Evolutionary conservation across 2,329 filamentous ascomycete genomes (phyloP).

Genomic region (Samsoniella hepiali): DNA sequence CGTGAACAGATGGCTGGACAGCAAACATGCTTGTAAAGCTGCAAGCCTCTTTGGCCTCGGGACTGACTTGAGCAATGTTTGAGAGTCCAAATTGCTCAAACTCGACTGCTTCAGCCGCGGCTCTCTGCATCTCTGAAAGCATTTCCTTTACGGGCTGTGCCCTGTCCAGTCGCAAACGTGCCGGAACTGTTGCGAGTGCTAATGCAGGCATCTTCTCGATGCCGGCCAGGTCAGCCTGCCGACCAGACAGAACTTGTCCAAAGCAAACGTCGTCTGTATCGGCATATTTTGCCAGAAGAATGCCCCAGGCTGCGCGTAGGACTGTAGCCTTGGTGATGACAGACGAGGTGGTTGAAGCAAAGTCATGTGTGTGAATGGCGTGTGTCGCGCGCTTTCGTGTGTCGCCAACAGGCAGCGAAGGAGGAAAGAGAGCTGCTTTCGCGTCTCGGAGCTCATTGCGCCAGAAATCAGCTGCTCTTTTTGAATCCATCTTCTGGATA

Average conservation of each 20-base stretch:
- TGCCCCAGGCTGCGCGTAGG: slow-evolving; percentile 42
- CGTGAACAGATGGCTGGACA: slow-evolving; percentile 23
- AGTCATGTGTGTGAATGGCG: neutral
- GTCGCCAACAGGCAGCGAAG: neutral
- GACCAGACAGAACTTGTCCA: slow-evolving; percentile 52
- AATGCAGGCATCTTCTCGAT: slow-evolving; percentile 51
- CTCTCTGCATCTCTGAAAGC: slow-evolving; percentile 31
- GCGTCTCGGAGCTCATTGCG: neutral
- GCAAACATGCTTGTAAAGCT: slow-evolving; percentile 31
- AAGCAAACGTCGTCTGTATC: slow-evolving; percentile 49
- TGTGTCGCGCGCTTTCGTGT: neutral
- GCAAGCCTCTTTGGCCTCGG: slow-evolving; percentile 19
- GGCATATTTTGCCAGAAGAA: slow-evolving; percentile 47
- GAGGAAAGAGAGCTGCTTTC: neutral
- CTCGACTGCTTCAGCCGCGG: slow-evolving; percentile 23
- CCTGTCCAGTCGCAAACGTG: slow-evolving; percentile 42
- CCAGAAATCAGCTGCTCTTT: neutral
- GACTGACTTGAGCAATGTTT: slow-evolving; percentile 25
- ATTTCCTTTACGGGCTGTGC: slow-evolving; percentile 42
- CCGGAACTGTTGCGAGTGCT: slow-evolving; percentile 53
- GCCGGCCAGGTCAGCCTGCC: slow-evolving; percentile 40
- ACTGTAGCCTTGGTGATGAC: neutral
- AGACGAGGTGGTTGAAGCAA: neutral
- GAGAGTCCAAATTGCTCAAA: slow-evolving; percentile 32
- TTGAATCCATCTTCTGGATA: neutral